phyloP scores from a whole-genome alignment of 2,329 filamentous ascomycete genomes.

The Penicillium fuscoglaucum region DNA sequence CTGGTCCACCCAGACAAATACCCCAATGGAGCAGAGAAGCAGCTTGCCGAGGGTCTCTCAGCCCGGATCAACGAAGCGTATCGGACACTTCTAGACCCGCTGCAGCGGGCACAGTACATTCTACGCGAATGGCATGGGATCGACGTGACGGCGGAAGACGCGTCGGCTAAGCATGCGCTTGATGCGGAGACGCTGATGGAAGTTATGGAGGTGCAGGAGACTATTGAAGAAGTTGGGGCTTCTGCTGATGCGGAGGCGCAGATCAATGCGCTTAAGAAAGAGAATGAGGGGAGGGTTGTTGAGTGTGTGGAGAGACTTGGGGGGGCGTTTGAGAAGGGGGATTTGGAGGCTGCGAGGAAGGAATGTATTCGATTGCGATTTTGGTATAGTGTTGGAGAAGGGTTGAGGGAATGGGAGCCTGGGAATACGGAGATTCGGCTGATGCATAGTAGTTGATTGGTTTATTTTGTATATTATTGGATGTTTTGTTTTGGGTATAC shows the following conservation, averaged over 20 bases:
- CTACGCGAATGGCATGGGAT: constrained; percentile 66
- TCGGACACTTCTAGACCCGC: constrained; percentile 74
- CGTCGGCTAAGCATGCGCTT: constrained; percentile 66
- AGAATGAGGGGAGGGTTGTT: constrained; percentile 68
- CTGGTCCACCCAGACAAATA: constrained; percentile 53
- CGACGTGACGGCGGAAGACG: constrained; percentile 73
- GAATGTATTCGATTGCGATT: constrained; percentile 81
- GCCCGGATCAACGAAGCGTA: constrained; percentile 89
- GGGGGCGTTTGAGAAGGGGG: constrained; percentile 63
- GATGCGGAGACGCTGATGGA: constrained; percentile 77
- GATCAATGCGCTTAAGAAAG: constrained; percentile 65
- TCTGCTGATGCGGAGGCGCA: constrained; percentile 54
- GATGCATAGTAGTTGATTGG: constrained; percentile 48
- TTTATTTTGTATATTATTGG: constrained; percentile 5
- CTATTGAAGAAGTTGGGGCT: constrained; percentile 63
- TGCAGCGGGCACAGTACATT: constrained; percentile 85
- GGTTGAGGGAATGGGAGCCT: constrained; percentile 78
- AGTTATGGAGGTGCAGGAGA: constrained; percentile 77
- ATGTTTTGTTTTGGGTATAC: not conserved
- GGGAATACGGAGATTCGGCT: constrained; percentile 62
- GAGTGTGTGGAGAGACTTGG: constrained; percentile 65
- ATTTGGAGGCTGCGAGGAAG: constrained; percentile 64
- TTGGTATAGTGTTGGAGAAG: constrained; percentile 85
- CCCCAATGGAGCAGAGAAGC: constrained; percentile 48
- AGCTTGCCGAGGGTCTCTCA: constrained; percentile 72